These are phyloP conservation scores for Penicillium soppii DNA, from an alignment of 495 filamentous ascomycete species.

Conservation along the genomic window DNA sequence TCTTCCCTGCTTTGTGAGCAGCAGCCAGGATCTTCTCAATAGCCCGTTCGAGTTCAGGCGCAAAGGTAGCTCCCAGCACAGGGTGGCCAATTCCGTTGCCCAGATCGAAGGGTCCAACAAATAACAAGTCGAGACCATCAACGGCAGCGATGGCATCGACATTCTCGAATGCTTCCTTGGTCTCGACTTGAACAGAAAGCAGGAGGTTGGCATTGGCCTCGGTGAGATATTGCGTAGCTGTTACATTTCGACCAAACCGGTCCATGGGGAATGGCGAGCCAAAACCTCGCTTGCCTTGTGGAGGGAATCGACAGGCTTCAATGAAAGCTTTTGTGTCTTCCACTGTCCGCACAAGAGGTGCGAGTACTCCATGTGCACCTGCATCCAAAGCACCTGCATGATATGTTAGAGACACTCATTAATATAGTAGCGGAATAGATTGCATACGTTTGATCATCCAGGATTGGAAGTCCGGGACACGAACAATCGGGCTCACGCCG, in stretches of 20 bases:
- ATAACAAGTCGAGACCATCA: slow-evolving; percentile 69
- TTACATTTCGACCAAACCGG: neutral
- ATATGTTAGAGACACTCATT: slow-evolving; percentile 1
- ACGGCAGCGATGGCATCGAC: slow-evolving; percentile 71
- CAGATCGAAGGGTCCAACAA: slow-evolving; percentile 65
- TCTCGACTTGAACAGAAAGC: slow-evolving; percentile 82
- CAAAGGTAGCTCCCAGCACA: slow-evolving; percentile 10
- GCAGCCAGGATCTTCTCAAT: slow-evolving; percentile 23
- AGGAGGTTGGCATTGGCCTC: slow-evolving; percentile 71
- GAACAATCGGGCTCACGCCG: slow-evolving; percentile 64
- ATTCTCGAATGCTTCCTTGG: slow-evolving; percentile 63
- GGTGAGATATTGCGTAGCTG: slow-evolving; percentile 58
- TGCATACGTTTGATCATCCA: slow-evolving; percentile 69
- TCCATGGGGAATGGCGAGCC: slow-evolving; percentile 28
- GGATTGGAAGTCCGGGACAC: slow-evolving; percentile 62
- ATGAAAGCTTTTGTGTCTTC: slow-evolving; percentile 64
- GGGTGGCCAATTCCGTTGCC: slow-evolving; percentile 5
- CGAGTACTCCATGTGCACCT: slow-evolving; percentile 53
- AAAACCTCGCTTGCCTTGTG: slow-evolving; percentile 22
- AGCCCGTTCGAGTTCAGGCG: slow-evolving; percentile 23
- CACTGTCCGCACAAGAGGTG: slow-evolving; percentile 62
- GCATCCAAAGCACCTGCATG: slow-evolving; percentile 61
- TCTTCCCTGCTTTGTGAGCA: slow-evolving; percentile 23
- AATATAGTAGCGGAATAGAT: slow-evolving; percentile 10
- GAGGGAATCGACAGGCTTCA: slow-evolving; percentile 45